phyloP scores from a whole-genome alignment of 2,329 filamentous ascomycete genomes.

The Shiraia sp. region DNA sequence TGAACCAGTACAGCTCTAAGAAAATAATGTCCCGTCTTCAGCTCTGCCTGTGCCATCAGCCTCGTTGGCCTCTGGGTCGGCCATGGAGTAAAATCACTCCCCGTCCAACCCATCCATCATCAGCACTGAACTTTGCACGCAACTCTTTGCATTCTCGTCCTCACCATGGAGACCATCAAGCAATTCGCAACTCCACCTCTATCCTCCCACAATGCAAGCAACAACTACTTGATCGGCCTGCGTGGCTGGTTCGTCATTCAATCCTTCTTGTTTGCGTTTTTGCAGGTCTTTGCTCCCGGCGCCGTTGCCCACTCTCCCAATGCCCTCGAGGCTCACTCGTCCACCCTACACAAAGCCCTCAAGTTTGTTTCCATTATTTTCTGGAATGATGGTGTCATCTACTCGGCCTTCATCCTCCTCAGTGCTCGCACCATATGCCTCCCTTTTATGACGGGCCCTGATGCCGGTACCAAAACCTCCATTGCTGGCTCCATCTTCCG shows the following conservation, averaged over 20 bases:
- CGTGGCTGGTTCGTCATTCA: conserved; percentile 46
- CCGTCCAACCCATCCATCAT: too few relatives aligned
- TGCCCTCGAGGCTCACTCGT: conserved; percentile 38
- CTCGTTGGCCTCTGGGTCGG: too few relatives aligned
- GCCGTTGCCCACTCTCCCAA: conserved; percentile 38
- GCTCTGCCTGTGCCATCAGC: too few relatives aligned
- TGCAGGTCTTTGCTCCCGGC: conserved; percentile 47
- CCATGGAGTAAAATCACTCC: too few relatives aligned
- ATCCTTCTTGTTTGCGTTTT: conserved; percentile 48
- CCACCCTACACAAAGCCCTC: conserved; percentile 47
- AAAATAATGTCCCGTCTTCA: too few relatives aligned
- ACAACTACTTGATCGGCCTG: conserved; percentile 44
- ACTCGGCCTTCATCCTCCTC: conserved; percentile 48
- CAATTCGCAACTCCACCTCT: conserved; percentile 3
- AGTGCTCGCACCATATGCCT: conserved; percentile 46
- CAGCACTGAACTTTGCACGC: too few relatives aligned
- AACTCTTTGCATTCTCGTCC: too few relatives aligned
- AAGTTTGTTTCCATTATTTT: conserved; percentile 43
- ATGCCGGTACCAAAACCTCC: conserved; percentile 20
- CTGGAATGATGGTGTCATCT: conserved; percentile 50
- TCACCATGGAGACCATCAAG: conserved; percentile 4
- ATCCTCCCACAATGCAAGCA: conserved; percentile 5
- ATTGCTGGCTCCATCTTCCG: conserved; percentile 46
- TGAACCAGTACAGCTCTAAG: too few relatives aligned
- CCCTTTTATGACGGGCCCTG: conserved; percentile 46